phyloP scores from a whole-genome alignment of 2,329 filamentous ascomycete genomes.

The Penicillium sp. region DNA sequence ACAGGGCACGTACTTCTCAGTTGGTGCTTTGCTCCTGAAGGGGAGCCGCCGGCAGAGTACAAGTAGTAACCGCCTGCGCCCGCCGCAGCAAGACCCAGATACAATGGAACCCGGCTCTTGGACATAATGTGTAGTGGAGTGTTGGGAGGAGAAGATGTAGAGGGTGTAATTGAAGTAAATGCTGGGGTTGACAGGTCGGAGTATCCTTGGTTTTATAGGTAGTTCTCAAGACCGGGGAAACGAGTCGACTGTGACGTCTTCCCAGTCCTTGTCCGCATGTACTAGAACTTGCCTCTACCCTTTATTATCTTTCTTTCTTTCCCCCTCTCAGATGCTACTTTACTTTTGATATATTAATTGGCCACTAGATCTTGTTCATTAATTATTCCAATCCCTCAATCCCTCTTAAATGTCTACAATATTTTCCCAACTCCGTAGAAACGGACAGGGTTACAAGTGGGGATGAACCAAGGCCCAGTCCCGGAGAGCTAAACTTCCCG shows the following conservation, averaged over 20 bases:
- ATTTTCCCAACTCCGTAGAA: not conserved
- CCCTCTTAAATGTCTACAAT: not conserved
- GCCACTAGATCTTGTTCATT: not conserved
- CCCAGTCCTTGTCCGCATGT: not conserved
- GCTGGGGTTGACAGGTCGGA: not conserved
- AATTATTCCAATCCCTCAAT: not conserved
- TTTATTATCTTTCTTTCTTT: not conserved
- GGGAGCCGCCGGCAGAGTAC: constrained; percentile 77
- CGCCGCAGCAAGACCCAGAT: constrained; percentile 57
- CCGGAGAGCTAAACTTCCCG: constrained; percentile 1
- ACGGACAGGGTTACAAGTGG: not conserved
- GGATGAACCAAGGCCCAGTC: not conserved
- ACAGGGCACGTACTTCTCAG: constrained; percentile 66
- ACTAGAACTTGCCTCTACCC: not conserved
- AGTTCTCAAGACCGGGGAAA: not conserved
- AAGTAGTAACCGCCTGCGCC: constrained; percentile 83
- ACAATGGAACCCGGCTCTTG: constrained; percentile 37
- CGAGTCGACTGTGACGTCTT: constrained; percentile 20
- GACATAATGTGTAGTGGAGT: constrained; percentile 27
- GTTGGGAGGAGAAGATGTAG: not conserved
- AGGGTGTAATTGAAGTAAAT: not conserved
- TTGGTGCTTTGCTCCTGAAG: constrained; percentile 80
- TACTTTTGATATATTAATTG: not conserved
- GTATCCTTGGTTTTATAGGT: constrained; percentile 10
- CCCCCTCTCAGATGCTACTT: too few relatives aligned